A percentile compares a stretch with the other conserved stretches of the same genome.
Evolutionary conservation across 169 alveolate species (phyloP).

Genomic region (Plasmodium chabaudi): DNA sequence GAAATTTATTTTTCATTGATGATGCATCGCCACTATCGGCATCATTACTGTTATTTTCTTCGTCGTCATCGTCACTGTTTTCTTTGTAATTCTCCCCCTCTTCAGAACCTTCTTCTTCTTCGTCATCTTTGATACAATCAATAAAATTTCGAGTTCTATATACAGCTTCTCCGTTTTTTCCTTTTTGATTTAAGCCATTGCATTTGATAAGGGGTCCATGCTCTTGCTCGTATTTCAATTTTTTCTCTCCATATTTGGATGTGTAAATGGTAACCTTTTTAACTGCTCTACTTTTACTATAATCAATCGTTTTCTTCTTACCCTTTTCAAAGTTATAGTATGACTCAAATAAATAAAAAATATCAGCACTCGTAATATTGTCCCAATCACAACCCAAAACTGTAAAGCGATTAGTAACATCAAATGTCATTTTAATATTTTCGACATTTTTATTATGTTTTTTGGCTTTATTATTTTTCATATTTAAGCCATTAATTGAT

Average conservation of each 20-base stretch:
- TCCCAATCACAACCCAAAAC: slow-evolving; percentile 98
- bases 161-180: slow-evolving; percentile 29
- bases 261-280: slow-evolving; percentile 93
- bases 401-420: slow-evolving; percentile 93
- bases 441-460: slow-evolving; percentile 69
- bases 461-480: slow-evolving; percentile 14
- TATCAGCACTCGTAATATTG: slow-evolving; percentile 93
- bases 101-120: slow-evolving; percentile 34
- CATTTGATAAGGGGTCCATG: slow-evolving; percentile 92
- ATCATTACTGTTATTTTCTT: not conserved
- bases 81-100: slow-evolving; percentile 11
- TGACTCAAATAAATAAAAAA: slow-evolving; percentile 92
- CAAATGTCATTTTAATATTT: slow-evolving; percentile 30
- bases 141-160: slow-evolving; percentile 62
- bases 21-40: not conserved
- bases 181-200: not conserved
- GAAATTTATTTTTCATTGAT: not conserved
- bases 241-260: slow-evolving; percentile 94
- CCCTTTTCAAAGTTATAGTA: slow-evolving; percentile 84
- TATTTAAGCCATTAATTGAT: not conserved
- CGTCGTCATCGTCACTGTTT: slow-evolving; percentile 23
- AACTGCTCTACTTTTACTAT: slow-evolving; percentile 86
- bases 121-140: slow-evolving; percentile 75
- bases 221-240: slow-evolving; percentile 91
- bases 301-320: slow-evolving; percentile 80